Percentiles rank a stretch among this genome's conserved stretches.
Conservation (phyloP, 106 monocot species). For the Allium fistulosum region DNA sequence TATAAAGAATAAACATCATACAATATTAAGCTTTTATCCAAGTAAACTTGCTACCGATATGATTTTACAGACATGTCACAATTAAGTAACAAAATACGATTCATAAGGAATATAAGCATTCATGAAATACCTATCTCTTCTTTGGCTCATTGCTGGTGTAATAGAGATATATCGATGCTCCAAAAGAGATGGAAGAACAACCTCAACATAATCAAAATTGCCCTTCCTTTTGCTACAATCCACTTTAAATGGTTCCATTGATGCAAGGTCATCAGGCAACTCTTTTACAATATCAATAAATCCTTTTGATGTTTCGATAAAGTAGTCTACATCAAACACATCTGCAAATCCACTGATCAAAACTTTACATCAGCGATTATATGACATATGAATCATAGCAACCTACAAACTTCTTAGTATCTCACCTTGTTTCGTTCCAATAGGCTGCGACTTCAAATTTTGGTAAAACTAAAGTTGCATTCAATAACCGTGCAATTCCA, state of each 20-base stretch:
- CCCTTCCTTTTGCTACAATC: conserved; percentile 95
- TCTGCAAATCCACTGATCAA: conserved; percentile 77
- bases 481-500: conserved; percentile 90
- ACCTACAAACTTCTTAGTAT: background rate
- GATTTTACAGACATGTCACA: background rate
- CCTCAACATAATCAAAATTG: conserved; percentile 74
- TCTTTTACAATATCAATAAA: conserved; percentile 62
- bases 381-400: background rate
- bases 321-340: conserved; percentile 88
- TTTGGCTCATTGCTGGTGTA: conserved; percentile 91
- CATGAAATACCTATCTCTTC: conserved; percentile 75
- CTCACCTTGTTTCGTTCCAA: conserved; percentile 93
- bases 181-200: conserved; percentile 62
- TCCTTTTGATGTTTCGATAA: conserved; percentile 54
- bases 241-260: conserved; percentile 58
- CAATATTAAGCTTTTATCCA: too few species aligned
- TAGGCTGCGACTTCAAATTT: conserved; percentile 94
- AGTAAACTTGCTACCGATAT: too few species aligned
- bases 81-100: background rate
- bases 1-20: too few species aligned
- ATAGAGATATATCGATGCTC: conserved; percentile 74
- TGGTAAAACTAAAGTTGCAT: conserved; percentile 81
- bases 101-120: background rate
- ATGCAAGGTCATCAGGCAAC: conserved; percentile 56
- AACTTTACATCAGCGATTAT: conserved; percentile 13